Base-by-base conservation (phyloP, 2,329 filamentous ascomycete genomes). In the Metarhizium rileyi region DNA sequence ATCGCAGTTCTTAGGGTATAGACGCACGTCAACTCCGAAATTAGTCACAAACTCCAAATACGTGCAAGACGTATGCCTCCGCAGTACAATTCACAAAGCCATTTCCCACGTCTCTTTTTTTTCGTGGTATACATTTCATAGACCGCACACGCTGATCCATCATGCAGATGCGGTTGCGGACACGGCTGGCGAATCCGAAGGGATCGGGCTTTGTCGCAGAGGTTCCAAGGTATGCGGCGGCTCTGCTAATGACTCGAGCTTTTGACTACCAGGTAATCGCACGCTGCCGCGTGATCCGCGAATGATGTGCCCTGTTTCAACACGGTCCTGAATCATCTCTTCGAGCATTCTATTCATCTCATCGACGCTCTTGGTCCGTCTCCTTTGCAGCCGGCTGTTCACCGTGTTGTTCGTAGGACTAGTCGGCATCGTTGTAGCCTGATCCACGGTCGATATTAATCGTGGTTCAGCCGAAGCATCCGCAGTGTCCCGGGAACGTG, bases 291-390 rank as follows among this genome's bases (percentile, higher is more conserved):
- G 74, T 47, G 70, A 70, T 47, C 83, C 77, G 59, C 86, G 81
- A 27, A 87, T 74, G 22, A 88, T 70, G 49, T 87, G 81, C 22
- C 86, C 87, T 47, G 75, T 81, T 58, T 93, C 87, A 48, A 94
- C 86, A 51, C 86, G 82, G 61, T 91, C 87, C 62, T 90, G 86
- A 52, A 96, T 93, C 91, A 97, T 96, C 68, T 95, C 89, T 60
- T 97, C 91, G 25, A 96, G 77, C 71, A 96, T 90, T 59, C 83
- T 81, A 57, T 87, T 95, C 83, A 96, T 90, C 67, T 95, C 90
- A 58, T 95, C 90, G 30, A 93, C 86, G 56, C 86, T 88, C 70
- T 78, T 81, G 12, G 74, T 73, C 46, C 78, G 76, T 55, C 75
- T 77, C 47, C 76, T 76, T n/a, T 66, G 60, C n/a, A 48, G 26